A percentile compares a stretch with the other conserved stretches of the same genome.
Evolutionary conservation across 306 rosid genomes (phyloP).

Genomic region (Rosa persica): DNA sequence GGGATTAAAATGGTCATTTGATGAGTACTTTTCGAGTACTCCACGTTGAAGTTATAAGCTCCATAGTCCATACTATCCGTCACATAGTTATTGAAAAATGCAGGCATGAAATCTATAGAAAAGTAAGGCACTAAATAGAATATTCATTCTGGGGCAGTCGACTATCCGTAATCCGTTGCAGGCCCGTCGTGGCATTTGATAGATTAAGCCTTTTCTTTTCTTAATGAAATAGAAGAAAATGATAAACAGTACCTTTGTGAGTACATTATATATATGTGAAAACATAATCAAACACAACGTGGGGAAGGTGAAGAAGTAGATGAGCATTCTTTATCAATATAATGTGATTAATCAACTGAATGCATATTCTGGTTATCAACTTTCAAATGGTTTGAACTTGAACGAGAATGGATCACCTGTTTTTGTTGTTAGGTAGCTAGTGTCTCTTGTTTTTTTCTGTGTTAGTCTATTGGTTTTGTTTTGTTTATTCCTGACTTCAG

Average conservation of each 20-base stretch:
- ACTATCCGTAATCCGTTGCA: neutral
- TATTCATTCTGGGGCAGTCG: neutral
- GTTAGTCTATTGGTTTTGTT: neutral
- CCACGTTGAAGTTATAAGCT: too few species aligned
- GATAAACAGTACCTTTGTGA: neutral
- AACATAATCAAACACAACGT: constrained; percentile 4
- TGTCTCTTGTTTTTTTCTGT: neutral
- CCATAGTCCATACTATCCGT: too few species aligned
- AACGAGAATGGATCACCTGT: constrained; percentile 12
- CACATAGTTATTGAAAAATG: too few species aligned
- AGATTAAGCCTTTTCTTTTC: too few species aligned
- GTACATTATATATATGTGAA: neutral
- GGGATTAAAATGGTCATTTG: too few species aligned
- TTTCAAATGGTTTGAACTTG: neutral
- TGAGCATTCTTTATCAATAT: constrained; percentile 15
- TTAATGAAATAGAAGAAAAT: neutral
- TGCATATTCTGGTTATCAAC: neutral
- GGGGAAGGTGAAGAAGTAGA: constrained; percentile 11
- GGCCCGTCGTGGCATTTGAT: neutral
- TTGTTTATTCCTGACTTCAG: neutral
- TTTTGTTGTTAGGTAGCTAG: constrained; percentile 4
- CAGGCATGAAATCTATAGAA: too few species aligned
- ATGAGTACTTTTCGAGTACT: too few species aligned
- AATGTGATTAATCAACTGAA: neutral
- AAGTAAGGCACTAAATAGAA: too few species aligned